Conservation (phyloP, 2,329 filamentous ascomycete genomes). For the Trichophyton benhamiae region DNA sequence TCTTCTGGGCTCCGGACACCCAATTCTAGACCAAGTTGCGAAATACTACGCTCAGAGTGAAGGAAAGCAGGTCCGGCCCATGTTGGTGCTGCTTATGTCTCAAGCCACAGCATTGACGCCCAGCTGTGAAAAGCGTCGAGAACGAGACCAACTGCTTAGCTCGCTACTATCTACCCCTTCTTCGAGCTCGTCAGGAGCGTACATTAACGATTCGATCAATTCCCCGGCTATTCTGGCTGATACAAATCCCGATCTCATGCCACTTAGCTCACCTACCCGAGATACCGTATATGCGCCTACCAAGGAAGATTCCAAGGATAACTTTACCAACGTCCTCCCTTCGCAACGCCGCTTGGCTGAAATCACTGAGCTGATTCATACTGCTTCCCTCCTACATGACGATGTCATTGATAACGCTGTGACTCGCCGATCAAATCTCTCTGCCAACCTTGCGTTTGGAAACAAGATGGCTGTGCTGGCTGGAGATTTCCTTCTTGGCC, state of each 20-base stretch:
- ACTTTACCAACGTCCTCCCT: constrained; percentile 60
- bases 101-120: constrained; percentile 75
- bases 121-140: constrained; percentile 40
- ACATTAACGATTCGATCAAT: constrained; percentile 51
- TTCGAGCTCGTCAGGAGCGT: constrained; percentile 8
- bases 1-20: constrained; percentile 86
- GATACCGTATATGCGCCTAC: not conserved
- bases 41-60: constrained; percentile 98
- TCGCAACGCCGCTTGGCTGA: constrained; percentile 85
- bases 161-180: constrained; percentile 16
- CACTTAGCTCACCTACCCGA: constrained; percentile 40
- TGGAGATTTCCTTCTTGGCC: constrained; percentile 87
- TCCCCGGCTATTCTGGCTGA: constrained; percentile 57
- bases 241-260: constrained; percentile 57
- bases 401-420: constrained; percentile 93
- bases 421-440: constrained; percentile 69
- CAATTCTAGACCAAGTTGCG: constrained; percentile 82
- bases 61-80: constrained; percentile 89
- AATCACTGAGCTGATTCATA: constrained; percentile 95
- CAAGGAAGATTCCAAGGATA: not conserved
- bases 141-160: constrained; percentile 15
- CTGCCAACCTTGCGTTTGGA: constrained; percentile 87
- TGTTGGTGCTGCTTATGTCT: constrained; percentile 93
- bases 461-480: constrained; percentile 99
- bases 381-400: constrained; percentile 89